Percentiles rank a stretch among this genome's conserved stretches.
Conservation (phyloP, 148 eudicot genomes). For the Vaccinium darrowii region DNA sequence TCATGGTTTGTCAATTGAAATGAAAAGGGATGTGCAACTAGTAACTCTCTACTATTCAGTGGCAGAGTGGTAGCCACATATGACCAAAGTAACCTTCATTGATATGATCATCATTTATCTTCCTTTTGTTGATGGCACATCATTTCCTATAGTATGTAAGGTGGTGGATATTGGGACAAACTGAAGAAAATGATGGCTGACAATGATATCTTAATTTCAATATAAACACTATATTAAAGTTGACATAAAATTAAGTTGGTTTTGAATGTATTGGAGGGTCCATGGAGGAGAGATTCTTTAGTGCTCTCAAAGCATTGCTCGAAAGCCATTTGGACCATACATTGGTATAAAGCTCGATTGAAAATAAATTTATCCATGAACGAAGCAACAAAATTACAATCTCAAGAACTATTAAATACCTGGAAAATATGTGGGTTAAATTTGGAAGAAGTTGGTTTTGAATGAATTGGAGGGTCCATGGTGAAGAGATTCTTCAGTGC, state of each 20-base stretch:
- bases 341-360: background rate
- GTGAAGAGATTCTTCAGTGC: background rate
- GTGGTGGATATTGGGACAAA: slow-evolving; percentile 22
- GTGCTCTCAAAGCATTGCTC: too few species aligned
- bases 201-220: slow-evolving; percentile 14
- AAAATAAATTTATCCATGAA: background rate
- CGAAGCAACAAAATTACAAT: slow-evolving; percentile 12
- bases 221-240: slow-evolving; percentile 5
- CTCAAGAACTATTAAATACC: background rate
- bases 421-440: background rate
- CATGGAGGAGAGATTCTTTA: background rate
- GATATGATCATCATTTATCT: background rate
- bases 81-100: background rate
- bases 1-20: background rate
- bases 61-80: background rate
- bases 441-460: background rate
- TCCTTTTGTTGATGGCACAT: background rate
- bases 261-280: slow-evolving; percentile 1
- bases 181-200: slow-evolving; percentile 27
- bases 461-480: too few species aligned
- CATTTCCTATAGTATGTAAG: background rate
- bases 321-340: background rate
- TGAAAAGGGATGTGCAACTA: background rate
- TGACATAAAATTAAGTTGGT: slow-evolving; percentile 25
- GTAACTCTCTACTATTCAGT: background rate